A percentile compares a stretch with the other conserved stretches of the same genome.
phyloP scores from a whole-genome alignment of 257 asterid genomes.

The Schizonepeta tenuifolia region DNA sequence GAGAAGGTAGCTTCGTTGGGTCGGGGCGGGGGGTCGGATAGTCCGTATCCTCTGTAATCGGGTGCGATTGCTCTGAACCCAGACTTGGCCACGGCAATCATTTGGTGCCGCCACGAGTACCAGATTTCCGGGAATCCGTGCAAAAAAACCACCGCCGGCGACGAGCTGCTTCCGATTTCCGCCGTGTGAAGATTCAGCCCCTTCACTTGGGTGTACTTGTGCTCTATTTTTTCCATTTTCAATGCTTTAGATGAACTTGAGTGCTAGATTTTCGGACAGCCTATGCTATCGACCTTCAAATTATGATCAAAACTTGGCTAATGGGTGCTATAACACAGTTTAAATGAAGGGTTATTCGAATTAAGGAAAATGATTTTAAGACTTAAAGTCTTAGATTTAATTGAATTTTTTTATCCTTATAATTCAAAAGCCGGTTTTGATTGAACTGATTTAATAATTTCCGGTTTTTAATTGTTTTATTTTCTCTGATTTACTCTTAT shows the following conservation, averaged over 20 bases:
- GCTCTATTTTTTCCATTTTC: constrained; percentile 51
- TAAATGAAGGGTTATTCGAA: no score
- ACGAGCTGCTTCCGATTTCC: constrained; percentile 43
- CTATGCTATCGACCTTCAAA: no score
- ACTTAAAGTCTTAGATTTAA: no score
- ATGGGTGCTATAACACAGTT: no score
- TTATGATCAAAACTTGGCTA: no score
- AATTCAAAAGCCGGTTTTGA: no score
- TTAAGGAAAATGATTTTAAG: no score
- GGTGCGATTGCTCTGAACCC: constrained; percentile 68
- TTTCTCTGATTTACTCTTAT: no score
- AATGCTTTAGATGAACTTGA: not conserved
- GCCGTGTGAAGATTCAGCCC: constrained; percentile 59
- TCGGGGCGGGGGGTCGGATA: constrained; percentile 53
- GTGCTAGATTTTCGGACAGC: no score
- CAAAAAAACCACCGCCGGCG: constrained; percentile 56
- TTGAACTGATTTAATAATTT: no score
- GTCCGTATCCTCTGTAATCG: constrained; percentile 67
- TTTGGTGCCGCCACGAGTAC: constrained; percentile 80
- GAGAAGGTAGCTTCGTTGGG: constrained; percentile 49
- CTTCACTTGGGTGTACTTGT: constrained; percentile 40
- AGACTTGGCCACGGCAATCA: constrained; percentile 53
- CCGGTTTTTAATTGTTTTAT: no score
- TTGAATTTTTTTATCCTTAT: no score
- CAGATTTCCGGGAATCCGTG: constrained; percentile 74